Evolutionary conservation across 192 early-diverging fungal genomes (phyloP).

Genomic region (Entomortierella parvispora): DNA sequence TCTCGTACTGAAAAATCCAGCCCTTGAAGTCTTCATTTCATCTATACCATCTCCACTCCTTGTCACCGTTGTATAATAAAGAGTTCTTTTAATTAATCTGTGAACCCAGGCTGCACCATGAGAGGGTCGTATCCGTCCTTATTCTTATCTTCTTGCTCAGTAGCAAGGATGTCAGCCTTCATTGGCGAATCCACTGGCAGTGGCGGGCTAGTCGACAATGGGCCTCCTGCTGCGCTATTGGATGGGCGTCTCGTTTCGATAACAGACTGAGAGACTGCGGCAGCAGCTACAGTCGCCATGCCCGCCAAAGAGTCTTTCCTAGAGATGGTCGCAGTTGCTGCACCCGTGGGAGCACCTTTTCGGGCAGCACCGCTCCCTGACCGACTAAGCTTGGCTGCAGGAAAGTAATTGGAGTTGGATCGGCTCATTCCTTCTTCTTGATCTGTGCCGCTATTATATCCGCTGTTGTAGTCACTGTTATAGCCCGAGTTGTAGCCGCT

Average conservation of each 20-base stretch:
- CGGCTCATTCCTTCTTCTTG: conserved; percentile 33
- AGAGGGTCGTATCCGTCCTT: conserved; percentile 43
- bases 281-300: conserved; percentile 2
- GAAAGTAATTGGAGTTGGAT: conserved; percentile 26
- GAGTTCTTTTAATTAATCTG: conserved; percentile 6
- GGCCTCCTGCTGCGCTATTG: not conserved
- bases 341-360: not conserved
- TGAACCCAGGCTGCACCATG: conserved; percentile 35
- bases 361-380: conserved; percentile 34
- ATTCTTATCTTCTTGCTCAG: conserved; percentile 25
- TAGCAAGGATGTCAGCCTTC: conserved; percentile 9
- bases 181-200: not conserved
- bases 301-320: conserved; percentile 28
- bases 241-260: not conserved
- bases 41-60: no score
- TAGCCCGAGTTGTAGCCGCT: conserved; percentile 38
- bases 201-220: not conserved
- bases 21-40: no score
- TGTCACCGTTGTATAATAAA: no score
- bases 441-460: conserved; percentile 39
- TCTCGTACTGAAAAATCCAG: no score
- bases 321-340: not conserved
- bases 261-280: not conserved
- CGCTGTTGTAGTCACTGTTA: conserved; percentile 39
- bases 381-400: conserved; percentile 37